Conservation (phyloP, 1,284 basidiomycete genomes). For the Lignosus rhinocerotis region DNA sequence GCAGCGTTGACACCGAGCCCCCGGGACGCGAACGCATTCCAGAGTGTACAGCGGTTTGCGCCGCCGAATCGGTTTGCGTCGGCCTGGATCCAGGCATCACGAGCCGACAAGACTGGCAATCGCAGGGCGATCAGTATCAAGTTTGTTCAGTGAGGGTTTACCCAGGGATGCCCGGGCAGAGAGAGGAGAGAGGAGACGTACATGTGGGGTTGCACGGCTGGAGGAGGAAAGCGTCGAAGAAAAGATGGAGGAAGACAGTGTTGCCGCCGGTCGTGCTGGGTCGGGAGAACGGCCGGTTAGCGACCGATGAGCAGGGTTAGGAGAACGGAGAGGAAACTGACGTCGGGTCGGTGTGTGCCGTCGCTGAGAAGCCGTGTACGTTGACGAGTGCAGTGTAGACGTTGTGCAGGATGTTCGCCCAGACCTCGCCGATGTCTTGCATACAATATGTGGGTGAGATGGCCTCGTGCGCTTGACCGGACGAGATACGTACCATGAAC, state of each 20-base stretch:
- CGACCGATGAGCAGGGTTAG: slow-evolving; percentile 14
- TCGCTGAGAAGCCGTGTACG: slow-evolving; percentile 42
- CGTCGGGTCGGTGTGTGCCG: slow-evolving; percentile 18
- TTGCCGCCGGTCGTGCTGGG: slow-evolving; percentile 42
- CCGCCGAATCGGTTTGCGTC: slow-evolving; percentile 39
- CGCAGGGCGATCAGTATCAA: not conserved
- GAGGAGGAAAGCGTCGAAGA: slow-evolving; percentile 49
- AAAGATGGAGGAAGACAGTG: slow-evolving; percentile 48
- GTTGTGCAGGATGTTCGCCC: slow-evolving; percentile 55
- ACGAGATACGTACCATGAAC: slow-evolving; percentile 34
- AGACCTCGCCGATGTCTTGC: slow-evolving; percentile 41
- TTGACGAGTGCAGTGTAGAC: slow-evolving; percentile 48
- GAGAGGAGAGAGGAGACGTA: not conserved
- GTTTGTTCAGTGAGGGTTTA: not conserved
- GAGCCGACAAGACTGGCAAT: slow-evolving; percentile 33
- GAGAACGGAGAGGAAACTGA: slow-evolving; percentile 45
- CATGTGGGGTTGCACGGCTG: slow-evolving; percentile 55
- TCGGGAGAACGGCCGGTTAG: not conserved
- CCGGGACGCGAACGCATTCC: slow-evolving; percentile 39
- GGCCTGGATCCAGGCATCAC: slow-evolving; percentile 56
- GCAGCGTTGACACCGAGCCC: slow-evolving; percentile 36
- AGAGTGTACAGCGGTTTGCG: slow-evolving; percentile 37
- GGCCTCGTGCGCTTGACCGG: slow-evolving; percentile 36
- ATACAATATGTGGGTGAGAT: slow-evolving; percentile 8
- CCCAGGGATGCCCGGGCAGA: not conserved